These are phyloP conservation scores for Venturia pyrina DNA, from an alignment of 2,329 filamentous ascomycete genomes.

Conservation along the genomic window DNA sequence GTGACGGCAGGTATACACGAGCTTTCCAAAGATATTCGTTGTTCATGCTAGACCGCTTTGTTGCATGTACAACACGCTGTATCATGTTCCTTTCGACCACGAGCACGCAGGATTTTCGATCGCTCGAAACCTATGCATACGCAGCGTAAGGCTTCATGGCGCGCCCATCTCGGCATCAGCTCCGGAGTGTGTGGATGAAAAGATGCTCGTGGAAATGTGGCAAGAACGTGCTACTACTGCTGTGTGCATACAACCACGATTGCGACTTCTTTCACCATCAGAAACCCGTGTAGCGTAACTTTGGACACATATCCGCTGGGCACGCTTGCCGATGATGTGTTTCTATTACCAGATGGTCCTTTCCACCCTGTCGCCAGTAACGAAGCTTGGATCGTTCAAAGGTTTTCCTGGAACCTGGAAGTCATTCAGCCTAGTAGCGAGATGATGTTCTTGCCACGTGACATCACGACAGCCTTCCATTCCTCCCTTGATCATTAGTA, in stretches of 20 bases:
- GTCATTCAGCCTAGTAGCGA: neutral
- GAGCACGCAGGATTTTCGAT: neutral
- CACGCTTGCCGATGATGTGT: neutral
- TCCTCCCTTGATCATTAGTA: neutral
- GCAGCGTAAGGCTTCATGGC: neutral
- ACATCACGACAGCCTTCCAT: neutral
- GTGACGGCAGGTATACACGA: neutral
- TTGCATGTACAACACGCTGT: neutral
- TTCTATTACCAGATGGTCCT: neutral
- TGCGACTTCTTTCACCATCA: neutral
- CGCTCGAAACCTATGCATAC: neutral
- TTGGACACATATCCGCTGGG: neutral
- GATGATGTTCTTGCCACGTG: neutral
- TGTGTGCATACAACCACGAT: neutral
- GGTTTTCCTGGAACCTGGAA: neutral
- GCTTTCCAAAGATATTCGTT: neutral
- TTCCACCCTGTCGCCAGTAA: neutral
- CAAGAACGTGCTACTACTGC: neutral
- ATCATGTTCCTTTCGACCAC: neutral
- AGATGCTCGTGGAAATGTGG: neutral
- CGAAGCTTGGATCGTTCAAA: neutral
- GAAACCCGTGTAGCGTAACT: neutral
- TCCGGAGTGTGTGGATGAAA: neutral
- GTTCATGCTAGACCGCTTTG: neutral
- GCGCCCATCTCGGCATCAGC: neutral